phyloP scores from a whole-genome alignment of 306 rosid genomes.

The peach (Prunus persica) region Prunus_persica_NCBIv2 NC_034013.1:18314001-18314500 shows the following conservation, averaged over 20 bases:
- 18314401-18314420: slow-evolving; percentile 55
- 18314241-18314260: slow-evolving; percentile 7
- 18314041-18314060: not conserved
- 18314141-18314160: slow-evolving; percentile 33
- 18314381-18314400: slow-evolving; percentile 51
- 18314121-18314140: slow-evolving; percentile 47
- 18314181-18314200: slow-evolving; percentile 56
- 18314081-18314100: not conserved
- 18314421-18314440: slow-evolving; percentile 53
- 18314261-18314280: not conserved
- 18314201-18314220: slow-evolving; percentile 46
- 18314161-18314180: slow-evolving; percentile 41
- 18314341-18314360: slow-evolving; percentile 48
- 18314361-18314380: slow-evolving; percentile 52
- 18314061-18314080: not conserved
- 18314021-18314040: not conserved
- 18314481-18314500: no score
- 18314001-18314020: not conserved
- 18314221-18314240: slow-evolving; percentile 43
- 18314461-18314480: no score
- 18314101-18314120: slow-evolving; percentile 30
- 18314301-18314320: not conserved
- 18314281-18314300: not conserved
- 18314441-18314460: slow-evolving; percentile 21
- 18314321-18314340: not conserved